A percentile compares a stretch with the other conserved stretches of the same genome.
Conservation (phyloP, 2,329 filamentous ascomycete genomes). For the Sodiomyces alkalinus region DNA sequence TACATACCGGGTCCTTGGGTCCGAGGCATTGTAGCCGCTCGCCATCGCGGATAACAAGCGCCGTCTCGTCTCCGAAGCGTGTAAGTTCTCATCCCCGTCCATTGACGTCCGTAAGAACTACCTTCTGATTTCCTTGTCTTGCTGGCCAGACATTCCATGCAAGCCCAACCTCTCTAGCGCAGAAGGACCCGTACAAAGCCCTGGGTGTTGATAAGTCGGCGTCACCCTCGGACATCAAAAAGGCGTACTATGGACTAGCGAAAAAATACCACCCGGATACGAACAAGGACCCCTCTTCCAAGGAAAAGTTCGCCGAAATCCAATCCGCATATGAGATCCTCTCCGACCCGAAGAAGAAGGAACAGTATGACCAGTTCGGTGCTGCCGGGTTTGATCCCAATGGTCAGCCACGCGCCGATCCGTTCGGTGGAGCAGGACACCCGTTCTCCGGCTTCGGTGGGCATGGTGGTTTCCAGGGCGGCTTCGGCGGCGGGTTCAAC, state of each 20-base stretch:
- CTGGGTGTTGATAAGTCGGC: constrained; percentile 74
- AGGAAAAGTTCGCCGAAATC: constrained; percentile 87
- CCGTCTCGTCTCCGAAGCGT: constrained; percentile 6
- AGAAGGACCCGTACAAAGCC: constrained; percentile 72
- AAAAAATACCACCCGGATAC: constrained; percentile 98
- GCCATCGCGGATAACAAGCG: constrained; percentile 16
- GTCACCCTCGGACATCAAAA: constrained; percentile 83
- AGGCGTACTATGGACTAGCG: constrained; percentile 91
- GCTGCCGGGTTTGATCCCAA: constrained; percentile 74
- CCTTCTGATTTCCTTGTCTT: constrained; percentile 1
- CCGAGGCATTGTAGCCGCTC: constrained; percentile 3
- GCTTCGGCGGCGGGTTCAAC: constrained; percentile 74
- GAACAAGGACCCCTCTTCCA: constrained; percentile 86
- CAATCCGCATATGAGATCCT: constrained; percentile 90
- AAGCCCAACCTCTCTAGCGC: constrained; percentile 31
- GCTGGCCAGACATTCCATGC: constrained; percentile 45
- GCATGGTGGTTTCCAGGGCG: constrained; percentile 56
- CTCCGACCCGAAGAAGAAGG: constrained; percentile 82
- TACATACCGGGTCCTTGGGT: constrained; percentile 6
- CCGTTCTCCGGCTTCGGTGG: constrained; percentile 46
- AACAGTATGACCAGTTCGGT: constrained; percentile 84
- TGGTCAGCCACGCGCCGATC: constrained; percentile 44
- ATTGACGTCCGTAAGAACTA: not conserved
- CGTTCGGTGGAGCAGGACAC: constrained; percentile 48
- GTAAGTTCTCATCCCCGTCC: constrained; percentile 5